Conservation (phyloP, 345 rosid genomes). For the Rubroshorea leprosula region DNA sequence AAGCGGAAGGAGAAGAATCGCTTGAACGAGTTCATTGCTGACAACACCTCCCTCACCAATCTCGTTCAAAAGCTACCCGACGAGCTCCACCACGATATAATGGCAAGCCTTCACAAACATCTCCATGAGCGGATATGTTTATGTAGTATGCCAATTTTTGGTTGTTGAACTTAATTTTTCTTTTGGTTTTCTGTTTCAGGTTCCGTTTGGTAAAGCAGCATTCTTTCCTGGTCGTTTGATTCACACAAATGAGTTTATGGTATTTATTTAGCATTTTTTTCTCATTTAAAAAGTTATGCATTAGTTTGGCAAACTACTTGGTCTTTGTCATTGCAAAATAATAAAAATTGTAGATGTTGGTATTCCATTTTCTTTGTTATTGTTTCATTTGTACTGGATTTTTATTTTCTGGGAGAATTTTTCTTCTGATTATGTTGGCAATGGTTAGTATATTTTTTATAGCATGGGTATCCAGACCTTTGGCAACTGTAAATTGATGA, state of each 20-base stretch:
- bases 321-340: no score
- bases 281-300: no score
- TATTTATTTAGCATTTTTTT: slow-evolving; percentile 14
- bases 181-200: slow-evolving; percentile 27
- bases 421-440: no score
- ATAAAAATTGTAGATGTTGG: no score
- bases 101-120: slow-evolving; percentile 34
- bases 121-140: background rate
- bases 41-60: slow-evolving; percentile 53
- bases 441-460: no score
- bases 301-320: no score
- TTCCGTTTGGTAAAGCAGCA: slow-evolving; percentile 80
- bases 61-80: slow-evolving; percentile 70
- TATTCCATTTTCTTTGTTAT: no score
- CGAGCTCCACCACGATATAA: slow-evolving; percentile 71
- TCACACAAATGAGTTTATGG: slow-evolving; percentile 87
- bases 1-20: slow-evolving; percentile 49
- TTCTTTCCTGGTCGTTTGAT: slow-evolving; percentile 82
- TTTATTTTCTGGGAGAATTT: no score
- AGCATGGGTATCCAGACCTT: no score
- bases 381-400: no score
- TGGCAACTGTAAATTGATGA: no score
- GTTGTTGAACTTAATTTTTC: background rate
- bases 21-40: slow-evolving; percentile 49
- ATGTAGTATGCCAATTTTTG: background rate